Evolutionary conservation across 495 filamentous ascomycete species (phyloP).

Genomic region (Sporormia fimetaria): DNA sequence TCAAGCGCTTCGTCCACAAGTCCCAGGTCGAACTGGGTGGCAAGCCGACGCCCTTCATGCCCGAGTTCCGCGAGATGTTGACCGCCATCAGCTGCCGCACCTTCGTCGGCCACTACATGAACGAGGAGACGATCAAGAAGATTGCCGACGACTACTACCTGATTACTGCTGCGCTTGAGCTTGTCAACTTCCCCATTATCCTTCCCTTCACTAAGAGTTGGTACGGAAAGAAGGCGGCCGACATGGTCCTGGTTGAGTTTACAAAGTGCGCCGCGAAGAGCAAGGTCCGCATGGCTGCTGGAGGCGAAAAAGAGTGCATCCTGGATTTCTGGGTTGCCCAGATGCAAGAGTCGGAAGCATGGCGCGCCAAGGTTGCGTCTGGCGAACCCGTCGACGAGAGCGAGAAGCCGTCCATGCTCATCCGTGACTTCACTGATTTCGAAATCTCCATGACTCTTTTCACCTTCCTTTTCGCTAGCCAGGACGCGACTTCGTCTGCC

Average conservation of each 20-base stretch:
- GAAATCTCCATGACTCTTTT: constrained; percentile 94
- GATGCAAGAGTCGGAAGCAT: constrained; percentile 71
- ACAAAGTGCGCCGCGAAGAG: constrained; percentile 84
- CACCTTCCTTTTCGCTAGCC: constrained; percentile 95
- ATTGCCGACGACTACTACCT: constrained; percentile 95
- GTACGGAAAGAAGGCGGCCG: constrained; percentile 93
- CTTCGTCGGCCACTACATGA: constrained; percentile 92
- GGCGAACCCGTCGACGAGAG: constrained; percentile 53
- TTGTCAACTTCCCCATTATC: constrained; percentile 98
- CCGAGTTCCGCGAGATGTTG: constrained; percentile 88
- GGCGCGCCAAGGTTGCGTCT: constrained; percentile 59
- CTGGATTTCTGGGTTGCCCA: constrained; percentile 87
- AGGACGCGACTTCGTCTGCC: constrained; percentile 91
- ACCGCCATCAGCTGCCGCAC: constrained; percentile 89
- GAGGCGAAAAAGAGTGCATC: constrained; percentile 78
- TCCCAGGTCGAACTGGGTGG: constrained; percentile 54
- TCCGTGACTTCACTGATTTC: constrained; percentile 79
- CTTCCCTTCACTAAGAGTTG: constrained; percentile 91
- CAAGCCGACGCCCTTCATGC: constrained; percentile 78
- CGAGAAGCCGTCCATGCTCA: constrained; percentile 68
- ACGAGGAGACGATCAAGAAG: constrained; percentile 80
- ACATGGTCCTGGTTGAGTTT: constrained; percentile 86
- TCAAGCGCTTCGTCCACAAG: constrained; percentile 61
- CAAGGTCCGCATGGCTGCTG: constrained; percentile 83
- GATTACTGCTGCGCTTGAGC: constrained; percentile 88